These are phyloP conservation scores for Globisporangium emineosum DNA, from an alignment of 352 stramenopile genomes.

Conservation along the genomic window DNA sequence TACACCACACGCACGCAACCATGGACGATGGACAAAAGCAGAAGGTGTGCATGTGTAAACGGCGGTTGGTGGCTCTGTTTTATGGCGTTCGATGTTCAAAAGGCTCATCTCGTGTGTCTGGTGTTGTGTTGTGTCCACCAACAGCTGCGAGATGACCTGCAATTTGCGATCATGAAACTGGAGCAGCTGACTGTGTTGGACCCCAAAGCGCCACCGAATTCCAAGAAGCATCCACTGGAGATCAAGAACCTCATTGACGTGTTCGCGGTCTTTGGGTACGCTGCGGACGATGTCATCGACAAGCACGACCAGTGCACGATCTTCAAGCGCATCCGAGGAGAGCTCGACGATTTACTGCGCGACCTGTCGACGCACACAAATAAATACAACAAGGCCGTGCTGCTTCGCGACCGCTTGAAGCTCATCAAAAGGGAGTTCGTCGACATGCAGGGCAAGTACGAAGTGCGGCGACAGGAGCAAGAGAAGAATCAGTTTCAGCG, in stretches of 20 bases:
- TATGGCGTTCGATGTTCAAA: background rate
- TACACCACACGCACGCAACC: background rate
- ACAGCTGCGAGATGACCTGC: constrained; percentile 64
- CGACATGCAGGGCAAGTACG: constrained; percentile 60
- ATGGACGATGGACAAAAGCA: constrained; percentile 67
- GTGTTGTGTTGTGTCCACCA: background rate
- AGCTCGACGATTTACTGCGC: constrained; percentile 56
- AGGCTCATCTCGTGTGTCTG: constrained; percentile 4
- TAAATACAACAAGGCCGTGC: constrained; percentile 68
- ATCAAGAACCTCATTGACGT: constrained; percentile 68
- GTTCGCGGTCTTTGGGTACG: constrained; percentile 68
- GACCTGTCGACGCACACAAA: constrained; percentile 53
- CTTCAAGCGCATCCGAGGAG: constrained; percentile 54
- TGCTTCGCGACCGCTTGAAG: constrained; percentile 58
- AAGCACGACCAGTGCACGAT: constrained; percentile 69
- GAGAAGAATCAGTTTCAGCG: constrained; percentile 50
- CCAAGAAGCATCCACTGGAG: constrained; percentile 52
- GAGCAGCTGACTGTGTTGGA: constrained; percentile 52
- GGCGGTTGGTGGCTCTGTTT: background rate
- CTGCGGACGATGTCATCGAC: constrained; percentile 59
- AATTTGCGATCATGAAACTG: constrained; percentile 70
- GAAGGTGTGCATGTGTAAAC: constrained; percentile 25
- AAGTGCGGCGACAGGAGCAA: constrained; percentile 41
- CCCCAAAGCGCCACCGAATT: constrained; percentile 28
- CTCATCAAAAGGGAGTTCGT: constrained; percentile 70